Evolutionary conservation across 1,139 yeast species (phyloP).

Genomic region (Yamadazyma blattariae): DNA sequence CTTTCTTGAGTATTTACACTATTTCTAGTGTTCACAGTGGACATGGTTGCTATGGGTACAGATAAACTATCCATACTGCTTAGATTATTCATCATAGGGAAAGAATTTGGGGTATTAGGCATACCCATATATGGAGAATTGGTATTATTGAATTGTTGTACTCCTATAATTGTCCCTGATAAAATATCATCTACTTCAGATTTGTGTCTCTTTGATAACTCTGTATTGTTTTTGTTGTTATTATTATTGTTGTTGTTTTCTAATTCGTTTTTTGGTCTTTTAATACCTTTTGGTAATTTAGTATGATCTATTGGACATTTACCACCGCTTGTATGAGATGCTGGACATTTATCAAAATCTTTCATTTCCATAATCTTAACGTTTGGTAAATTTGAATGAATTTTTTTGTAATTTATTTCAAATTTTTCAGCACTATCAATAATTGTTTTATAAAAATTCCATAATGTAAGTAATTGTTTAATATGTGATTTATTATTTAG

Average conservation of each 20-base stretch:
- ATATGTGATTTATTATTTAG: conserved; percentile 19
- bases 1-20: too few species aligned
- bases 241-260: too few species aligned
- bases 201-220: too few species aligned
- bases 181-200: neutral
- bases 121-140: too few species aligned
- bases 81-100: neutral
- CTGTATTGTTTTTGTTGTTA: too few species aligned
- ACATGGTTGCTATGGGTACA: too few species aligned
- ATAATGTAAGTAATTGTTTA: conserved; percentile 30
- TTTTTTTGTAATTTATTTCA: conserved; percentile 30
- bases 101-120: too few species aligned
- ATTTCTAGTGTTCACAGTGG: too few species aligned
- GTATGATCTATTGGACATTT: conserved; percentile 37
- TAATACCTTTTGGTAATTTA: too few species aligned
- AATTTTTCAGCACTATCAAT: conserved; percentile 29
- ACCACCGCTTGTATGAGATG: conserved; percentile 21
- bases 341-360: conserved; percentile 26
- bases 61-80: too few species aligned
- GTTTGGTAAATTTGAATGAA: conserved; percentile 34
- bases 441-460: conserved; percentile 42
- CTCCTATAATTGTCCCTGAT: neutral
- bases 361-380: conserved; percentile 15
- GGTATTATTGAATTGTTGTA: too few species aligned
- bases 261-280: too few species aligned